phyloP scores from a whole-genome alignment of 129 eudicot genomes.

The Glebionis coronaria region DNA sequence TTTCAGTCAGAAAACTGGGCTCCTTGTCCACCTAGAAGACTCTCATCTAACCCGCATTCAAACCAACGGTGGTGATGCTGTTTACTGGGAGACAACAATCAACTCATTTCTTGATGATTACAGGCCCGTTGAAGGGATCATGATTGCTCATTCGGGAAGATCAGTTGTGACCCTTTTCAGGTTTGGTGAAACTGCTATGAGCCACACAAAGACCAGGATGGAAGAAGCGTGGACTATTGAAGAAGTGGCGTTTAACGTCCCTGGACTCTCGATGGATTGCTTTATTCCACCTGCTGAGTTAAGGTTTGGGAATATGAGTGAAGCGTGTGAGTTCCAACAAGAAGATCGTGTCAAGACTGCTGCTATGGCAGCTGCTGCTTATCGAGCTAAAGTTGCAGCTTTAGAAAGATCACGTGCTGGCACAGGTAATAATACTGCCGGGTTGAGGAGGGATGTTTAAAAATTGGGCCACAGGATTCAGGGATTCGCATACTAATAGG shows the following conservation, averaged over 20 bases:
- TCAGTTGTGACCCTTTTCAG: slow-evolving; percentile 91
- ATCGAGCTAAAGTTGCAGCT: slow-evolving; percentile 70
- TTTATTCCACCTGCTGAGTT: slow-evolving; percentile 94
- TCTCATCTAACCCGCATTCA: slow-evolving; percentile 92
- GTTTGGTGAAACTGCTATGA: slow-evolving; percentile 93
- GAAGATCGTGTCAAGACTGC: slow-evolving; percentile 59
- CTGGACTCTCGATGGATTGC: slow-evolving; percentile 77
- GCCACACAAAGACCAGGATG: slow-evolving; percentile 93
- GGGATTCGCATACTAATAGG: slow-evolving; percentile 25
- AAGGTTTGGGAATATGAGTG: slow-evolving; percentile 45
- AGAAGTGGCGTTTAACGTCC: slow-evolving; percentile 93
- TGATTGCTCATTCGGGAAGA: slow-evolving; percentile 94
- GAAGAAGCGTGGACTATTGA: slow-evolving; percentile 96
- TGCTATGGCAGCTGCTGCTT: slow-evolving; percentile 55
- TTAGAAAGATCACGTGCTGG: slow-evolving; percentile 42
- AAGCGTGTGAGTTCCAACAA: slow-evolving; percentile 53
- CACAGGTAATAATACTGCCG: slow-evolving; percentile 28
- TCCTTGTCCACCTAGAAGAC: slow-evolving; percentile 75
- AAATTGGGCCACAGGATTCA: background rate
- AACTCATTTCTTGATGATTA: slow-evolving; percentile 86
- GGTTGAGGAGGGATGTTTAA: slow-evolving; percentile 46
- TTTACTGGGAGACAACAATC: slow-evolving; percentile 97
- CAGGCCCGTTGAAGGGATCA: slow-evolving; percentile 85
- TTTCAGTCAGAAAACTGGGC: slow-evolving; percentile 90
- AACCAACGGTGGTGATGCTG: slow-evolving; percentile 84